Conservation (phyloP, 164 flowering plant genomes). For the Vitis vinifera region ASM3070453v1 NC_081811.1:20270001-20270500, state of each 20-base stretch:
- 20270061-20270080: constrained; percentile 40
- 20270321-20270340: constrained; percentile 75
- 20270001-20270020: constrained; percentile 83
- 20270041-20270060: constrained; percentile 40
- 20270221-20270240: constrained; percentile 80
- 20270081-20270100: constrained; percentile 62
- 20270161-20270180: constrained; percentile 65
- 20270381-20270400: constrained; percentile 75
- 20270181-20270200: constrained; percentile 62
- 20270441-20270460: constrained; percentile 38
- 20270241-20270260: constrained; percentile 89
- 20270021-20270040: constrained; percentile 75
- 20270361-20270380: constrained; percentile 75
- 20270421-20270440: constrained; percentile 58
- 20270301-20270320: constrained; percentile 90
- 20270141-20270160: constrained; percentile 84
- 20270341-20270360: constrained; percentile 73
- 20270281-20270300: constrained; percentile 77
- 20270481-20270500: constrained; percentile 72
- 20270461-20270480: constrained; percentile 50
- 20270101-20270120: constrained; percentile 80
- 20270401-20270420: constrained; percentile 71
- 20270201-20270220: constrained; percentile 91
- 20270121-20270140: constrained; percentile 82
- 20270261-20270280: constrained; percentile 68